A percentile compares a stretch with the other conserved stretches of the same genome.
Evolutionary conservation across 805 yeast species (phyloP).

Genomic region (Zygosaccharomyces bailii): DNA sequence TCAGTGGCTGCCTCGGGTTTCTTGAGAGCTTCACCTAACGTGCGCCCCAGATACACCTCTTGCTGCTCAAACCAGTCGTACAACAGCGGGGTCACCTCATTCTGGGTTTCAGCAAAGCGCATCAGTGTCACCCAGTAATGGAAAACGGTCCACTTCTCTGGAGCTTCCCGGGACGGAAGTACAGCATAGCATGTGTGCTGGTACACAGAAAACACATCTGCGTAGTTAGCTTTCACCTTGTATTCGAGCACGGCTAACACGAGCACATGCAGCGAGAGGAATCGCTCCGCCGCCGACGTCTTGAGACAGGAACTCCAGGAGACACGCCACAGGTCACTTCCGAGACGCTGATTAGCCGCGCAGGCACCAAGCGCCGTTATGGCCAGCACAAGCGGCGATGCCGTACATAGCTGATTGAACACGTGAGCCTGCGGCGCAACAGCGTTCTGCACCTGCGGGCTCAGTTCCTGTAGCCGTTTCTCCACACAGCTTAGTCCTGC

Average conservation of each 20-base stretch:
- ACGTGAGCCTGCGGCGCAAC: constrained; percentile 5
- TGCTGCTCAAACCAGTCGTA: constrained; percentile 11
- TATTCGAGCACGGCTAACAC: constrained; percentile 5
- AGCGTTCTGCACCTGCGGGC: constrained; percentile 1
- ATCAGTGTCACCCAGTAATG: constrained; percentile 17
- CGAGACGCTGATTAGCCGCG: constrained; percentile 1
- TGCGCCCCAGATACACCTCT: neutral
- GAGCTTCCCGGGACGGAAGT: neutral
- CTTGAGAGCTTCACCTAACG: neutral
- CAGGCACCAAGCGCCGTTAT: constrained; percentile 3
- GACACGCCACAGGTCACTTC: constrained; percentile 2
- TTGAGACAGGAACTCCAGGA: constrained; percentile 2
- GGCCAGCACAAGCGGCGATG: constrained; percentile 5
- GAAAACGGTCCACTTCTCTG: constrained; percentile 17
- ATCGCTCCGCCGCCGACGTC: constrained; percentile 1
- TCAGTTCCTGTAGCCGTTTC: constrained; percentile 3
- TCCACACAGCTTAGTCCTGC: constrained; percentile 2
- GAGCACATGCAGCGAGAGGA: constrained; percentile 4
- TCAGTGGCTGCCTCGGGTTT: neutral
- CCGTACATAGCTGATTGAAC: constrained; percentile 1
- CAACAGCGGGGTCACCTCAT: constrained; percentile 9
- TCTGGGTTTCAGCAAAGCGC: constrained; percentile 11
- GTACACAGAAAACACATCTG: constrained; percentile 13
- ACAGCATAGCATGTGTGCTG: constrained; percentile 15
- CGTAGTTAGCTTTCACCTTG: constrained; percentile 6